Conservation (phyloP, 2,329 filamentous ascomycete genomes). For the Alternaria angustiovoidea region DNA sequence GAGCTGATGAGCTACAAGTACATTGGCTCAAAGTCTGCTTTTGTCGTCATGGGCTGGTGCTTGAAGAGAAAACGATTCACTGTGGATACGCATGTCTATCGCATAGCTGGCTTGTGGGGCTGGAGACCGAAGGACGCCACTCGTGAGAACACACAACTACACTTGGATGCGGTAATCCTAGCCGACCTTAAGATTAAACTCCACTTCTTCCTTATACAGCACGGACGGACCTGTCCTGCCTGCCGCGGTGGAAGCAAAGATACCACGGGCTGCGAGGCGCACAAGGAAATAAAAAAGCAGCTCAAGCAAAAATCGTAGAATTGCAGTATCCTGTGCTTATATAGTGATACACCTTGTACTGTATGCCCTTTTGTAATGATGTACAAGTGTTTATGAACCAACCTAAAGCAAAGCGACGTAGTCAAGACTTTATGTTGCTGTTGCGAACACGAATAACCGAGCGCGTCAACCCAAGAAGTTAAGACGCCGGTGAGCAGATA, state of each 20-base stretch:
- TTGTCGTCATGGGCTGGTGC: slow-evolving; percentile 14
- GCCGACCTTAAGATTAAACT: slow-evolving; percentile 8
- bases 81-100: slow-evolving; percentile 14
- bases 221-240: slow-evolving; percentile 9
- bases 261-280: not conserved
- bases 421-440: not conserved
- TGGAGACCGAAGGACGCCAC: slow-evolving; percentile 13
- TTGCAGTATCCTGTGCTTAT: fast-evolving
- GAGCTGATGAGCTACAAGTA: slow-evolving; percentile 16
- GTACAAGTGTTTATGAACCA: not conserved
- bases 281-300: not conserved
- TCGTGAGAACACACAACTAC: slow-evolving; percentile 8
- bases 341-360: not conserved
- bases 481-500: not conserved
- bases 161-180: slow-evolving; percentile 11
- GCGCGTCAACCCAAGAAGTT: not conserved
- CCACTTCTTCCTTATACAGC: slow-evolving; percentile 13
- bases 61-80: slow-evolving; percentile 14
- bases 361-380: not conserved
- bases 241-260: slow-evolving; percentile 10
- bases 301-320: not conserved
- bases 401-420: not conserved
- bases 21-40: slow-evolving; percentile 17
- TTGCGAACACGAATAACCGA: not conserved
- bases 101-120: slow-evolving; percentile 13